A percentile compares a stretch with the other conserved stretches of the same genome.
phyloP scores from a whole-genome alignment of 352 stramenopile species.

The Phytophthora gonapodyides region DNA sequence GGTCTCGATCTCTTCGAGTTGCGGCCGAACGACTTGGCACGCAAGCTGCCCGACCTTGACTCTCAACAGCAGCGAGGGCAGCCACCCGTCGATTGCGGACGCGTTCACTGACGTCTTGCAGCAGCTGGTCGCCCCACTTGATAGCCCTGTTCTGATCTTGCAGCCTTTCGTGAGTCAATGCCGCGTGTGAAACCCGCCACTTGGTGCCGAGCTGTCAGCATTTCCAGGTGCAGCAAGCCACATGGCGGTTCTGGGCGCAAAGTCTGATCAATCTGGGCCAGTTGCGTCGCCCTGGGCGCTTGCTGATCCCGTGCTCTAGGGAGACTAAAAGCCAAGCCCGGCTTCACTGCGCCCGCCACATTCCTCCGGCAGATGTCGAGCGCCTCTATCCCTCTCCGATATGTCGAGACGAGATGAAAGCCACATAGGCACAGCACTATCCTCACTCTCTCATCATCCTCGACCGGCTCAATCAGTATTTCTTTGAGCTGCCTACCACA shows the following conservation, averaged over 20 bases:
- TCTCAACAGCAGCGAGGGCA: not conserved
- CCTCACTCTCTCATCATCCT: slow-evolving; percentile 16
- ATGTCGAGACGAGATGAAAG: not conserved
- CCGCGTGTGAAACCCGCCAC: slow-evolving; percentile 6
- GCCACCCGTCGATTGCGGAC: not conserved
- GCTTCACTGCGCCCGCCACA: not conserved
- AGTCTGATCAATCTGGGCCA: slow-evolving; percentile 19
- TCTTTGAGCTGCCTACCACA: slow-evolving; percentile 8
- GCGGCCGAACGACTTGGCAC: not conserved
- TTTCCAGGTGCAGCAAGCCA: slow-evolving; percentile 14
- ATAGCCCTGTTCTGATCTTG: slow-evolving; percentile 6
- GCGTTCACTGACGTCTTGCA: not conserved
- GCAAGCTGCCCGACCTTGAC: slow-evolving; percentile 12
- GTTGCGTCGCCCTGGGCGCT: slow-evolving; percentile 13
- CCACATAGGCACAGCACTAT: not conserved
- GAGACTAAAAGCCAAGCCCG: not conserved
- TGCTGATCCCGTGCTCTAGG: slow-evolving; percentile 10
- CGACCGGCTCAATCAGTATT: slow-evolving; percentile 8
- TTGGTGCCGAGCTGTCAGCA: slow-evolving; percentile 16
- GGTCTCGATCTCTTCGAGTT: not conserved
- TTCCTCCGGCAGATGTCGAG: slow-evolving; percentile 22
- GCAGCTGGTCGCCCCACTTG: slow-evolving; percentile 8
- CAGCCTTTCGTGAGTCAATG: not conserved
- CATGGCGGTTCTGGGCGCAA: slow-evolving; percentile 30
- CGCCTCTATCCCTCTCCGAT: slow-evolving; percentile 10